phyloP scores from a whole-genome alignment of 768 basidiomycete genomes.

The Trametes gibbosa region DNA sequence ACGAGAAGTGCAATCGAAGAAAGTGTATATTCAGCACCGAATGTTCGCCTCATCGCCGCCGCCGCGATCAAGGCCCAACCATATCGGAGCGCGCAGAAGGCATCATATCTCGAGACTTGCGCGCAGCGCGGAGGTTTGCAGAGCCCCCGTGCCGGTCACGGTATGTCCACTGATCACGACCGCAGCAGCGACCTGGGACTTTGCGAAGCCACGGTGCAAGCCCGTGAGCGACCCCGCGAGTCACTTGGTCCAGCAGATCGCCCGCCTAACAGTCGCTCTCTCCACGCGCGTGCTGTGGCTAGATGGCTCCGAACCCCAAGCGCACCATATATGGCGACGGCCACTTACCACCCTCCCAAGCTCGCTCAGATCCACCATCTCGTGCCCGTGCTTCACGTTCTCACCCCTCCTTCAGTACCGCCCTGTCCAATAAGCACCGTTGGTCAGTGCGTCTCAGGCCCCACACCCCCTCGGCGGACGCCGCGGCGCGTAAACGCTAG shows the following conservation, averaged over 20 bases:
- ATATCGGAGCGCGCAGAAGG: background rate
- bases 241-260: constrained; percentile 2
- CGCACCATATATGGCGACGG: constrained; percentile 3
- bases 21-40: background rate
- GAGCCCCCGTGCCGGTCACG: background rate
- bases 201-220: background rate
- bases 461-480: background rate
- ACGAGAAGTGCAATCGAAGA: constrained; percentile 4
- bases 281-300: background rate
- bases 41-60: background rate
- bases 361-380: background rate
- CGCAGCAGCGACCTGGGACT: background rate
- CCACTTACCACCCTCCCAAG: background rate
- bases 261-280: too few relatives aligned
- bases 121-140: background rate
- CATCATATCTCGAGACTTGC: constrained; percentile 6
- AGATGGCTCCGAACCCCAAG: background rate
- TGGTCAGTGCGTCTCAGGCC: background rate
- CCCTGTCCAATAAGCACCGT: background rate
- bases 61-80: background rate
- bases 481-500: background rate
- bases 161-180: background rate
- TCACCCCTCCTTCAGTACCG: too few relatives aligned
- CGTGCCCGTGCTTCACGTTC: background rate
- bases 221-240: background rate